Evolutionary conservation across 2,329 filamentous ascomycete genomes (phyloP).

Genomic region (Trichoderma sp.): DNA sequence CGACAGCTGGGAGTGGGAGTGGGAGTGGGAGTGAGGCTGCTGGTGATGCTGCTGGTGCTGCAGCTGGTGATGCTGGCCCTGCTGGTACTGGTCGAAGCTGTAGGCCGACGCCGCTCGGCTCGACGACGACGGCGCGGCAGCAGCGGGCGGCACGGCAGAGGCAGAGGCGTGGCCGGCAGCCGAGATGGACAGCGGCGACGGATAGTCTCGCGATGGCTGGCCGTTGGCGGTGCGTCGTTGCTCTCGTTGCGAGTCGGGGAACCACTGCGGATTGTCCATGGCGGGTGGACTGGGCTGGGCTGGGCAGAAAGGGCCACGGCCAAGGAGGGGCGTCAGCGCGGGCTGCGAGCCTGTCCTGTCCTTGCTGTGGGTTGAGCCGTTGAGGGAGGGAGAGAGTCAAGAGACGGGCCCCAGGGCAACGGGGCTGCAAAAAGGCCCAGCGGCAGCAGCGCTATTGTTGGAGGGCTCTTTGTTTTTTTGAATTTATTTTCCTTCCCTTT

Average conservation of each 20-base stretch:
- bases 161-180: constrained; percentile 10
- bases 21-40: neutral
- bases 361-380: neutral
- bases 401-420: neutral
- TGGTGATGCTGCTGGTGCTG: neutral
- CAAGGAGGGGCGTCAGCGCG: constrained; percentile 28
- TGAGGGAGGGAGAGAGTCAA: neutral
- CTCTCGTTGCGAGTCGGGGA: constrained; percentile 58
- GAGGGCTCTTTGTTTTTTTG: neutral
- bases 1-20: neutral
- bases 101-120: neutral
- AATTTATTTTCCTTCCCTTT: neutral
- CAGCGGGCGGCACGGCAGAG: constrained; percentile 33
- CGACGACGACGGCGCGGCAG: constrained; percentile 6
- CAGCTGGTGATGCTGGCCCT: constrained; percentile 25
- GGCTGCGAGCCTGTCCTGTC: constrained; percentile 1
- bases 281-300: constrained; percentile 29
- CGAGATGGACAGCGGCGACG: constrained; percentile 32
- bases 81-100: constrained; percentile 24
- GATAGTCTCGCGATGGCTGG: constrained; percentile 54
- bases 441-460: neutral
- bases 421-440: neutral
- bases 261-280: constrained; percentile 64
- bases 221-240: constrained; percentile 63
- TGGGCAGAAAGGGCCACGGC: neutral